Evolutionary conservation across 495 filamentous ascomycete genomes (phyloP), one percentile per base, ranked within the genome.

Genomic region (Penicillium coffeae): DNA sequence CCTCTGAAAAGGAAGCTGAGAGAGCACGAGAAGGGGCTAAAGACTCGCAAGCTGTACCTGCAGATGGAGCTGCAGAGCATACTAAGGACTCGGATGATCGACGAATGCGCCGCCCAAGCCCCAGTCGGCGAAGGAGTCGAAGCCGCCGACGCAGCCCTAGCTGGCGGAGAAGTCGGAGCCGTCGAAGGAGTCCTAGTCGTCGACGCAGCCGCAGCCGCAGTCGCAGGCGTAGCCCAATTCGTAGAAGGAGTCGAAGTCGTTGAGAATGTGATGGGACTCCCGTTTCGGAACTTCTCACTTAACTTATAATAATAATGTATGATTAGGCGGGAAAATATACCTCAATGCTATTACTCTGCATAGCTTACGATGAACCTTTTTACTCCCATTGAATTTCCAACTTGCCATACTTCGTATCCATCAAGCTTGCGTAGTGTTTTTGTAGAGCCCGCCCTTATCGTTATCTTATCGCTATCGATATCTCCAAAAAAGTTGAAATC

Each of bases 401-500:
- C n/a, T n/a, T n/a, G n/a, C n/a, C n/a, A n/a, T n/a, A n/a, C n/a
- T n/a, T n/a, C n/a, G n/a, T n/a, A n/a, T n/a, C n/a, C n/a, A n/a
- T n/a, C n/a, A n/a, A n/a, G n/a, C n/a, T n/a, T n/a, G n/a, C n/a
- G n/a, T n/a, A n/a, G n/a, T n/a, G n/a, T n/a, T n/a, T 16, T 25
- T 47, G 22, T 27, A 37, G 44, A 20, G 30, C 19, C 25, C 8
- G 13, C 6, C 19, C 51, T 46, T 54, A 54, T 59, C 38, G 45
- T 42, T 59, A 59, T 44, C 36, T 30, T 43, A 47, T 41, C 15
- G 16, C 35, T 43, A 45, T 47, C 25, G 25, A 10, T 30, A 30
- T 58, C 54, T 51, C 60, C 39, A 47, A 61, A 63, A 63, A 63
- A 58, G 54, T 58, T 60, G 48, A 57, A 57, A 48, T 41, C 43